These are phyloP conservation scores for Gloeopeniophorella convolvens DNA, from an alignment of 768 basidiomycete species.

Conservation along the genomic window DNA sequence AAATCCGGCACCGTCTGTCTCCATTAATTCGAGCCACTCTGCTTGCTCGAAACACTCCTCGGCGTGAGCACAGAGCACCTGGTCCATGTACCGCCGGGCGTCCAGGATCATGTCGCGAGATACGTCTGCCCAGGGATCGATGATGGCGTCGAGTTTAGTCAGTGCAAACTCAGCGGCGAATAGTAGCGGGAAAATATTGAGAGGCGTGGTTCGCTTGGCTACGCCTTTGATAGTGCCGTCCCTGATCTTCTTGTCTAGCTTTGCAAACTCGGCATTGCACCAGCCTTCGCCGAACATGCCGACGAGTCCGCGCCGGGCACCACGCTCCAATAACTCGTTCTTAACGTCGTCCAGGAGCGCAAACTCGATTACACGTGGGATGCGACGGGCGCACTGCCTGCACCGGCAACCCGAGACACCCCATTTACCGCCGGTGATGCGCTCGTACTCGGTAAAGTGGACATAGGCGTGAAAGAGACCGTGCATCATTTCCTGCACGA, in stretches of 20 bases:
- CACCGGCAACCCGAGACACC: constrained; percentile 81
- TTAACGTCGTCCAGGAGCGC: constrained; percentile 69
- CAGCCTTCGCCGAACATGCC: constrained; percentile 86
- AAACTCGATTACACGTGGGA: constrained; percentile 80
- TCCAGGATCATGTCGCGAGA: constrained; percentile 60
- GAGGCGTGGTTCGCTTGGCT: constrained; percentile 56
- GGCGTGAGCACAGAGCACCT: constrained; percentile 50
- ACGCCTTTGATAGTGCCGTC: constrained; percentile 70
- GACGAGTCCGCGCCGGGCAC: constrained; percentile 69
- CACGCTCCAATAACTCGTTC: constrained; percentile 62
- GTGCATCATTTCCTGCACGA: constrained; percentile 85
- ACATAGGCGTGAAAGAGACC: constrained; percentile 83
- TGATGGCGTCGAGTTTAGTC: constrained; percentile 44
- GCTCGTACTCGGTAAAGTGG: constrained; percentile 73
- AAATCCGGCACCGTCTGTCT: constrained; percentile 64
- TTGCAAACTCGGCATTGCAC: constrained; percentile 77
- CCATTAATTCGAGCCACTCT: constrained; percentile 74
- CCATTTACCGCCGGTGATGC: constrained; percentile 69
- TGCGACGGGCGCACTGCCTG: constrained; percentile 72
- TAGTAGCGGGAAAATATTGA: constrained; percentile 63
- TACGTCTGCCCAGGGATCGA: constrained; percentile 67
- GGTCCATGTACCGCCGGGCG: constrained; percentile 57
- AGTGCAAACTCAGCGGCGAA: constrained; percentile 60
- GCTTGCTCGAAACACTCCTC: constrained; percentile 58
- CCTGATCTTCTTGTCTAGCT: constrained; percentile 56